Conservation (phyloP, 1,284 basidiomycete species). For the Inonotus obliquus region DNA sequence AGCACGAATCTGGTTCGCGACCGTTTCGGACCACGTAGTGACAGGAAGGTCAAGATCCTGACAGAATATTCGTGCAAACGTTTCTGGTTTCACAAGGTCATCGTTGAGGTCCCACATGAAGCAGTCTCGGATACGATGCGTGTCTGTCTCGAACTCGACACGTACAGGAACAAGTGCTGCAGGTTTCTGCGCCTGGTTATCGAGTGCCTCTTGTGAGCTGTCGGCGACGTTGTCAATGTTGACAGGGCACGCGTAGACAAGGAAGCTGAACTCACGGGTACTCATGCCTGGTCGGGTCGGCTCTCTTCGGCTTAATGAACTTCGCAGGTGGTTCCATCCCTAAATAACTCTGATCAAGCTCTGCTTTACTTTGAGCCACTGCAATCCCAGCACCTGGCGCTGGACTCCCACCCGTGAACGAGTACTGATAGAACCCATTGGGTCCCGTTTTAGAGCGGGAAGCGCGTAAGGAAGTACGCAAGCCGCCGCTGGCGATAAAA, state of each 20-base stretch:
- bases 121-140: slow-evolving; percentile 87
- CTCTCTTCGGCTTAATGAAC: slow-evolving; percentile 62
- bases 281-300: slow-evolving; percentile 59
- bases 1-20: slow-evolving; percentile 83
- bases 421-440: slow-evolving; percentile 33
- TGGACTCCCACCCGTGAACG: slow-evolving; percentile 20
- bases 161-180: slow-evolving; percentile 86
- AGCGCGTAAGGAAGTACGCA: slow-evolving; percentile 38
- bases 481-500: slow-evolving; percentile 49
- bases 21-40: slow-evolving; percentile 65
- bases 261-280: slow-evolving; percentile 55
- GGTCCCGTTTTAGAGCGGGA: slow-evolving; percentile 33
- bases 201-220: slow-evolving; percentile 65
- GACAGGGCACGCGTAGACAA: background rate
- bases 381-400: slow-evolving; percentile 22
- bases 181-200: slow-evolving; percentile 57
- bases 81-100: slow-evolving; percentile 73
- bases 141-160: slow-evolving; percentile 92
- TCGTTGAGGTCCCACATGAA: slow-evolving; percentile 97
- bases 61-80: slow-evolving; percentile 85
- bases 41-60: slow-evolving; percentile 79
- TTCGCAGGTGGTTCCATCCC: slow-evolving; percentile 81
- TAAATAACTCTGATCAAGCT: slow-evolving; percentile 83
- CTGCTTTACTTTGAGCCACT: slow-evolving; percentile 32
- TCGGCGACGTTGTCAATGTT: background rate